Percentiles rank a stretch among this genome's conserved stretches.
These are phyloP conservation scores for Mytilinidion resinicola DNA, from an alignment of 495 filamentous ascomycete species.

Conservation along the genomic window DNA sequence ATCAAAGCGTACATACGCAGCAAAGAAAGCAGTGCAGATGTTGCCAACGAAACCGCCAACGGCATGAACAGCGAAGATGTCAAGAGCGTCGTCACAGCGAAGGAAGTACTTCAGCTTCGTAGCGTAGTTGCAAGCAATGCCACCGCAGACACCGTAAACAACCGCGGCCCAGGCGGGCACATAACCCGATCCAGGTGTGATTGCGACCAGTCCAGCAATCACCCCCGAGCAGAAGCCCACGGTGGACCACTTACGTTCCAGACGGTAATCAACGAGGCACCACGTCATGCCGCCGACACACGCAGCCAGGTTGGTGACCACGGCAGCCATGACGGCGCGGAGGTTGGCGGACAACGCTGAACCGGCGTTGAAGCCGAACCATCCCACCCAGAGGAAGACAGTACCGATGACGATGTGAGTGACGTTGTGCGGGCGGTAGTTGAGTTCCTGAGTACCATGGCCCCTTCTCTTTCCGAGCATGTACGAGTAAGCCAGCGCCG, in stretches of 20 bases:
- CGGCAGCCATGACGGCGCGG: slow-evolving; percentile 71
- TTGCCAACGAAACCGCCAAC: slow-evolving; percentile 88
- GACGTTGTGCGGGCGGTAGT: slow-evolving; percentile 97
- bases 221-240: slow-evolving; percentile 96
- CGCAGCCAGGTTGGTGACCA: slow-evolving; percentile 68
- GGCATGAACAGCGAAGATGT: slow-evolving; percentile 90
- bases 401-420: slow-evolving; percentile 95
- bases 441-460: slow-evolving; percentile 80
- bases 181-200: slow-evolving; percentile 85
- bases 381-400: slow-evolving; percentile 97
- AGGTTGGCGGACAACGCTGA: slow-evolving; percentile 84
- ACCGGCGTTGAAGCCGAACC: slow-evolving; percentile 98
- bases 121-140: slow-evolving; percentile 83
- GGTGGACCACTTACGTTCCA: slow-evolving; percentile 94
- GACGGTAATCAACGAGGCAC: slow-evolving; percentile 89
- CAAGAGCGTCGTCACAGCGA: slow-evolving; percentile 79
- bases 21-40: slow-evolving; percentile 83
- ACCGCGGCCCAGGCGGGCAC: slow-evolving; percentile 93
- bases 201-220: slow-evolving; percentile 84
- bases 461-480: slow-evolving; percentile 79
- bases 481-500: slow-evolving; percentile 81
- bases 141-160: slow-evolving; percentile 79
- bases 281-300: slow-evolving; percentile 90
- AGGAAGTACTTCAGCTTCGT: slow-evolving; percentile 94
- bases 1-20: slow-evolving; percentile 53